Evolutionary conservation across 1,284 basidiomycete species (phyloP).

Genomic region (Pseudozyma sp.): DNA sequence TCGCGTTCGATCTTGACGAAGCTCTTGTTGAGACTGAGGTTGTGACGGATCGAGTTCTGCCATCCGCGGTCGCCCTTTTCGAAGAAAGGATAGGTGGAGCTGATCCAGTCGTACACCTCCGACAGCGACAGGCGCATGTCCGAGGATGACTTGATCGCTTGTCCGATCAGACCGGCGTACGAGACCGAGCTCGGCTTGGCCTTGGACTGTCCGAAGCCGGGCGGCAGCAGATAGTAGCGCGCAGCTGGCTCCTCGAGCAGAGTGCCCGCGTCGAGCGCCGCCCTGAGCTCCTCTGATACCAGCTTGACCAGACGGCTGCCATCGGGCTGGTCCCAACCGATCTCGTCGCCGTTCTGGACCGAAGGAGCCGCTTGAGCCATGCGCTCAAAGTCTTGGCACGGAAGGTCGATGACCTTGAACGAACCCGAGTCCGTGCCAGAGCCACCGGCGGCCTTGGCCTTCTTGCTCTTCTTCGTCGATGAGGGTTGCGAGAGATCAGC

Average conservation of each 20-base stretch:
- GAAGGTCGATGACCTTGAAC: constrained; percentile 33
- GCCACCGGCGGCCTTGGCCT: constrained; percentile 17
- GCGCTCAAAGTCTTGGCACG: constrained; percentile 46
- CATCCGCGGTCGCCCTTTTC: constrained; percentile 92
- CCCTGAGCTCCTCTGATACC: constrained; percentile 65
- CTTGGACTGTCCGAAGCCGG: constrained; percentile 58
- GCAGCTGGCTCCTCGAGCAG: constrained; percentile 59
- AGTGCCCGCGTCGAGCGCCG: constrained; percentile 61
- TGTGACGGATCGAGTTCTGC: constrained; percentile 94
- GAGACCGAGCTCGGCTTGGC: constrained; percentile 71
- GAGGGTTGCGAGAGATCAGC: constrained; percentile 11
- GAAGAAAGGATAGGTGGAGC: constrained; percentile 90
- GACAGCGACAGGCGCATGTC: constrained; percentile 88
- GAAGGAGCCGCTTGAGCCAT: constrained; percentile 29
- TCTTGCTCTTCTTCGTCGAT: constrained; percentile 35
- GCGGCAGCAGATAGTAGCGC: constrained; percentile 64
- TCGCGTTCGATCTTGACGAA: constrained; percentile 74
- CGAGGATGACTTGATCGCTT: constrained; percentile 86
- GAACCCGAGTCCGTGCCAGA: constrained; percentile 30
- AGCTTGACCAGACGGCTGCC: constrained; percentile 65
- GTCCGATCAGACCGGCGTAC: constrained; percentile 94
- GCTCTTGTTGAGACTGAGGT: constrained; percentile 84
- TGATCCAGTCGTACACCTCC: constrained; percentile 96
- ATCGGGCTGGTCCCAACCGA: constrained; percentile 65
- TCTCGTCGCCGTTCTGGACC: constrained; percentile 45